Conservation (phyloP, 164 flowering plant species). For the Liquidambar formosana region DNA sequence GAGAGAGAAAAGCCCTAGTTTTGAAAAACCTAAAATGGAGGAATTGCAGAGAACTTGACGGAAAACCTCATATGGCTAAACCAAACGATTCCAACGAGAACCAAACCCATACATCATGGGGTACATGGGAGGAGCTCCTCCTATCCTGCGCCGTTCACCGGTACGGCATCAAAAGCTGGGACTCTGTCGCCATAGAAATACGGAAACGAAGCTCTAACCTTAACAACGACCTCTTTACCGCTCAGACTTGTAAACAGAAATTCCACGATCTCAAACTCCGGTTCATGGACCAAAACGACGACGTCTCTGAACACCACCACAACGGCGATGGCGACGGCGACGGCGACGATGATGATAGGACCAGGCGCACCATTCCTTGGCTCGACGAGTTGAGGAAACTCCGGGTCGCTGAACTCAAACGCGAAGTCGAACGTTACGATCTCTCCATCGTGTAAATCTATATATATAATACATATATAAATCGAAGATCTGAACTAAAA, state of each 20-base stretch:
- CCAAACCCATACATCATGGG: constrained; percentile 23
- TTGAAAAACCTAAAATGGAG: not conserved
- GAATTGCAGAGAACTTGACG: not conserved
- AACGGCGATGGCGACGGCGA: not conserved
- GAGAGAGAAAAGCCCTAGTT: constrained; percentile 2
- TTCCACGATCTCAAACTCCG: constrained; percentile 16
- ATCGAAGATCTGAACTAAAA: constrained; percentile 2
- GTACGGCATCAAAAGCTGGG: constrained; percentile 42
- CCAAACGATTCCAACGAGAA: not conserved
- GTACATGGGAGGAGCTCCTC: constrained; percentile 42
- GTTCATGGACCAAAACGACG: constrained; percentile 5
- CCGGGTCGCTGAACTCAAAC: constrained; percentile 24
- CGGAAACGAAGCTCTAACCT: constrained; percentile 15
- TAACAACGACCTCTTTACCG: constrained; percentile 14
- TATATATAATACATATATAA: not conserved
- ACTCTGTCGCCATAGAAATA: constrained; percentile 37
- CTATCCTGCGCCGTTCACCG: constrained; percentile 49
- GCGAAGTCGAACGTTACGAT: constrained; percentile 25
- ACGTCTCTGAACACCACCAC: not conserved
- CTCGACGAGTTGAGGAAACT: constrained; percentile 16
- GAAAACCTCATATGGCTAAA: not conserved
- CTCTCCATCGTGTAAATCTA: constrained; percentile 16
- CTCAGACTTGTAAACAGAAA: constrained; percentile 22
- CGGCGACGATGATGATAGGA: not conserved
- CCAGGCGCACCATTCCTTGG: constrained; percentile 1